Base-by-base conservation (phyloP, 495 filamentous ascomycete genomes). In the Acidomyces sp. region DNA sequence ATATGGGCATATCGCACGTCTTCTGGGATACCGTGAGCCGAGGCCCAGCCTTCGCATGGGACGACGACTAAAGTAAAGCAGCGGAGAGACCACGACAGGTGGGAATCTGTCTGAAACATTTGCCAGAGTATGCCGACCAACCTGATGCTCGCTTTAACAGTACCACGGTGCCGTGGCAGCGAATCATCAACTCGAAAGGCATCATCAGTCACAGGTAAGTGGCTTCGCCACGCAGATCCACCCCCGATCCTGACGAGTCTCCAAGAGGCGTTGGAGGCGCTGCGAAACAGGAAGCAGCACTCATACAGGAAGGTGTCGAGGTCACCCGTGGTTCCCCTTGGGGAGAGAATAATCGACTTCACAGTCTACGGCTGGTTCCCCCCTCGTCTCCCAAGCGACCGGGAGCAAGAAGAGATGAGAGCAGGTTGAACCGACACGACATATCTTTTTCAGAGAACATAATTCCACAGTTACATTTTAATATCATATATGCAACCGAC, bases 141-240 rank as follows among this genome's bases (percentile, higher is more conserved):
- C 25, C 46, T 46, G 38, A 60, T 51, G 42, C 48, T 37, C 56
- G 51, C 39, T 92, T 77, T 60, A 72, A 94, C 52, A 62, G 68
- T 41, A 66, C 60, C 13, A 94, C 82, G 50, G 86, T 94, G 9
- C 88, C 87, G 3, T 96, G 88, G 88, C 88, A 95, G 64, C 67
- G 88, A 33, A 85, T 96, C 9, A 80, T 95, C 46, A 92, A 87
- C 53, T 59, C 80, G 2, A 87, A 82, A 58, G 86, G 86, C 13
- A 67, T 74, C 42, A 86, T 96, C 47, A 88, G 85, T 22, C 80
- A 78, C 23, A 72, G 86, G 84, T 92, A 51, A 18, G 65, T 53
- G 26, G 18, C 34, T 12, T 17, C 17, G 13, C 3, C 20, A 40
- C 18, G 35, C 19, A 39, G 23, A 6, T 16, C 21, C 18, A 41